These are phyloP conservation scores for Coniochaeta sp. DNA, from an alignment of 2,329 filamentous ascomycete species.

Conservation along the genomic window DNA sequence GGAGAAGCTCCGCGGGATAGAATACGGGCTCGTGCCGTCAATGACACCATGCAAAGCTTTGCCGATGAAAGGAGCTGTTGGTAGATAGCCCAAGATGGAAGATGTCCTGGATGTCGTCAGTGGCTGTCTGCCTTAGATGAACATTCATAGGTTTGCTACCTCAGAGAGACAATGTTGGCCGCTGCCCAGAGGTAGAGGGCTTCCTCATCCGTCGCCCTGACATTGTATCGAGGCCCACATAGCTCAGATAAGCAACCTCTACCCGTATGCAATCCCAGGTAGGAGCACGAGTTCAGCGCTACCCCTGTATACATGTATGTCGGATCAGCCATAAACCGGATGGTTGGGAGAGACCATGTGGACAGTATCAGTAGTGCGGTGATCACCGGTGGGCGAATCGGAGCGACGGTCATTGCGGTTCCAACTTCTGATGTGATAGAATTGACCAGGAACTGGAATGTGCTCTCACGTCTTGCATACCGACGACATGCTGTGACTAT, in stretches of 20 bases:
- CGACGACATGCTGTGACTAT: constrained; percentile 42
- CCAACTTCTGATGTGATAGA: constrained; percentile 39
- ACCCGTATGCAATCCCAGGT: constrained; percentile 45
- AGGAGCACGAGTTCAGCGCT: constrained; percentile 38
- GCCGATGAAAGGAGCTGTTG: constrained; percentile 37
- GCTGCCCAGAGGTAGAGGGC: constrained; percentile 46
- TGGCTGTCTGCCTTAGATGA: background rate
- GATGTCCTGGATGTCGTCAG: constrained; percentile 18
- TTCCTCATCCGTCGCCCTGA: constrained; percentile 41
- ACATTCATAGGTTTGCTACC: no score
- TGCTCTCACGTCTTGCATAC: constrained; percentile 34
- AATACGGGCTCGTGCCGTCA: constrained; percentile 28
- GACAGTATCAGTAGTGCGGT: constrained; percentile 45
- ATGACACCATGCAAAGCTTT: constrained; percentile 40
- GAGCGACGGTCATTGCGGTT: constrained; percentile 32
- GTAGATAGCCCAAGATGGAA: constrained; percentile 36
- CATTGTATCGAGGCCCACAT: constrained; percentile 33
- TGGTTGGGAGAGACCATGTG: constrained; percentile 43
- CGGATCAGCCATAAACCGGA: constrained; percentile 44
- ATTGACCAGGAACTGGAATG: constrained; percentile 39
- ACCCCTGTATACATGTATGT: constrained; percentile 39
- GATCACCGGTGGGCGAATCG: constrained; percentile 38
- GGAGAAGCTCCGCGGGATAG: constrained; percentile 36
- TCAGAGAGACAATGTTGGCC: constrained; percentile 44
- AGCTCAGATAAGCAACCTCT: constrained; percentile 43